These are phyloP conservation scores for Ophiosphaerella herpotricha DNA, from an alignment of 2,329 filamentous ascomycete species.

Conservation along the genomic window DNA sequence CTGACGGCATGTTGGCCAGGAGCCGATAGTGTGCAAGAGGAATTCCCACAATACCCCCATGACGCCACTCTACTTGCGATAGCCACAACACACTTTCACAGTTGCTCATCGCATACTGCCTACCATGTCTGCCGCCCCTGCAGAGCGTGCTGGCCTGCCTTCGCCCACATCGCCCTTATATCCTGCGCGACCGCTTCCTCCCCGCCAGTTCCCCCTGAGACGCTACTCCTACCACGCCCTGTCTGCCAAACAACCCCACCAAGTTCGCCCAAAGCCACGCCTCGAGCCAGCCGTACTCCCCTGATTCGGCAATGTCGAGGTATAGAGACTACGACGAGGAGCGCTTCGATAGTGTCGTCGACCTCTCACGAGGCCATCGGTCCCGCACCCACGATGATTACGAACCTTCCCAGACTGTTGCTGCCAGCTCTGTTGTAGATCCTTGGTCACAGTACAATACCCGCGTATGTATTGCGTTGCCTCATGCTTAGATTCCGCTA, in stretches of 20 bases:
- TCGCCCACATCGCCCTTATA: too few species aligned
- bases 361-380: neutral
- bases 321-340: neutral
- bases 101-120: neutral
- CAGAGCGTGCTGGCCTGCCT: neutral
- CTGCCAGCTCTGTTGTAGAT: neutral
- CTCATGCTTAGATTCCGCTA: neutral
- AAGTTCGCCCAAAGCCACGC: neutral
- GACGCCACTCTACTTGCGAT: neutral
- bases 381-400: neutral
- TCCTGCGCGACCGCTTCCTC: too few species aligned
- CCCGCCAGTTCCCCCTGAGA: too few species aligned
- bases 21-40: too few species aligned
- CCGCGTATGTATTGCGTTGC: conserved; percentile 1
- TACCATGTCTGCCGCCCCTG: neutral
- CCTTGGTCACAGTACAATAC: conserved; percentile 11
- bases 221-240: too few species aligned
- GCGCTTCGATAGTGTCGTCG: conserved; percentile 1
- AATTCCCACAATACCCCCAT: too few species aligned
- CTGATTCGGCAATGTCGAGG: conserved; percentile 2
- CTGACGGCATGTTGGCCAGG: too few species aligned
- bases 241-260: too few species aligned
- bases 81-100: neutral
- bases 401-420: neutral
- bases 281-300: neutral